Base-by-base conservation (phyloP, 2,329 filamentous ascomycete genomes). In the Cladosporium sp. region DNA sequence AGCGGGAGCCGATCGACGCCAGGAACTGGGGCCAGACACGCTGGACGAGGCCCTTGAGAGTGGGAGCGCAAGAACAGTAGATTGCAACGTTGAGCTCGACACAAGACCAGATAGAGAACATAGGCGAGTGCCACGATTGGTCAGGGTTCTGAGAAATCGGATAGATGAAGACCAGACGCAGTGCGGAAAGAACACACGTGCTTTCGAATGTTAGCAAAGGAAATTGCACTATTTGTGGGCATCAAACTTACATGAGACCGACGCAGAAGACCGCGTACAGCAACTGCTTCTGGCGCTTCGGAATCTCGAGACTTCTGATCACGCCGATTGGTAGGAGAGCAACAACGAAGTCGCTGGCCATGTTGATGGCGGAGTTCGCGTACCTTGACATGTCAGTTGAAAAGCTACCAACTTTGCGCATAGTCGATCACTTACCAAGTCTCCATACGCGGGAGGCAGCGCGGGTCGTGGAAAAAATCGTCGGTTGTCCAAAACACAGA, bases 181-280 rank as follows among this genome's bases (percentile, higher is more conserved):
- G 54, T 17, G 64, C 60, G 17, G 64, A 65, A 3, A 62, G 54
- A 40, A 67, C 50, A 50, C 64, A 67, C 22, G 63, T 61, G 47
- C 43, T 53, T 6, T 7, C 17, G 32, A 13, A 27, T 7, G 24
- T 41, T 42, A 62, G 60, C 34, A 12, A 17, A 3, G 13, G 7
- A 19, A 6, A 4, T 15, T 24, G 15, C 9, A n/a, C 12, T 13
- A 3, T n/a, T n/a, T n/a, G n/a, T 11, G 12, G 13, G 22, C 1
- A 15, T 3, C 11, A 12, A 20, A 42, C 15, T n/a, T 22, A 47
- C 47, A 39, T 48, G n/a, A 62, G 56, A 32, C 67, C 68, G 0
- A 70, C 45, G 2, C 55, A 60, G 45, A 70, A 70, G 18, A 70
- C 64, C 6, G 58, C 50, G 47, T 67, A 60, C 13, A 70, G 51